A percentile compares a stretch with the other conserved stretches of the same genome.
These are phyloP conservation scores for Solanum tarapatanum DNA, from an alignment of 257 asterid genomes.

Conservation along the genomic window DNA sequence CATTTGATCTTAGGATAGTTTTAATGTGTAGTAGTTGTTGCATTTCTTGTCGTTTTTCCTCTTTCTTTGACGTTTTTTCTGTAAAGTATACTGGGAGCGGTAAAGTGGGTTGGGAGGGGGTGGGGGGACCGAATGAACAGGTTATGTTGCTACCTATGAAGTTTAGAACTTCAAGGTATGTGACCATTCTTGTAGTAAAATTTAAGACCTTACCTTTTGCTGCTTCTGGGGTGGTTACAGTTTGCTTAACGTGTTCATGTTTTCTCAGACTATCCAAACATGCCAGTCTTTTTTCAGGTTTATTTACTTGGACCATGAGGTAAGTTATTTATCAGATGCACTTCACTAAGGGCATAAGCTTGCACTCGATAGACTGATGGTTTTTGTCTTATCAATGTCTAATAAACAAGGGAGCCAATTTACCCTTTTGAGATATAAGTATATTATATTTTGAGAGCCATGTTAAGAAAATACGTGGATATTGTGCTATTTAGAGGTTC, in stretches of 20 bases:
- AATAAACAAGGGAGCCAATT: neutral
- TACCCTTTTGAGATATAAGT: neutral
- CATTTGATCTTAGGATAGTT: neutral
- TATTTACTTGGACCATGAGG: neutral
- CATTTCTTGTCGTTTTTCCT: neutral
- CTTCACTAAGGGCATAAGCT: neutral
- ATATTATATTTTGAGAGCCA: neutral
- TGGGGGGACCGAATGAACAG: neutral
- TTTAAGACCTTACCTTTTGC: neutral
- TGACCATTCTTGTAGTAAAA: neutral
- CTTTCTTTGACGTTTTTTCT: neutral
- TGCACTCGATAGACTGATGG: neutral
- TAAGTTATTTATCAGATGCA: neutral
- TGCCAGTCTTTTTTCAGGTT: neutral
- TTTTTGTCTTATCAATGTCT: neutral
- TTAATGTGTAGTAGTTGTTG: neutral
- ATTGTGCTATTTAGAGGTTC: neutral
- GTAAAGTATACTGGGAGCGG: neutral
- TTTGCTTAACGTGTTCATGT: neutral
- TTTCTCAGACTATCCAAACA: neutral
- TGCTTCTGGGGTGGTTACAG: neutral
- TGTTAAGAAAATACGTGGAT: neutral
- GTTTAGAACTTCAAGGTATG: neutral
- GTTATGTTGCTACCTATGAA: neutral
- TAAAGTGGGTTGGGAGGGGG: neutral